Percentiles rank a stretch among this genome's conserved stretches.
These are phyloP conservation scores for Ophiostoma pallidulum DNA, from an alignment of 2,329 filamentous ascomycete genomes.

Conservation along the genomic window DNA sequence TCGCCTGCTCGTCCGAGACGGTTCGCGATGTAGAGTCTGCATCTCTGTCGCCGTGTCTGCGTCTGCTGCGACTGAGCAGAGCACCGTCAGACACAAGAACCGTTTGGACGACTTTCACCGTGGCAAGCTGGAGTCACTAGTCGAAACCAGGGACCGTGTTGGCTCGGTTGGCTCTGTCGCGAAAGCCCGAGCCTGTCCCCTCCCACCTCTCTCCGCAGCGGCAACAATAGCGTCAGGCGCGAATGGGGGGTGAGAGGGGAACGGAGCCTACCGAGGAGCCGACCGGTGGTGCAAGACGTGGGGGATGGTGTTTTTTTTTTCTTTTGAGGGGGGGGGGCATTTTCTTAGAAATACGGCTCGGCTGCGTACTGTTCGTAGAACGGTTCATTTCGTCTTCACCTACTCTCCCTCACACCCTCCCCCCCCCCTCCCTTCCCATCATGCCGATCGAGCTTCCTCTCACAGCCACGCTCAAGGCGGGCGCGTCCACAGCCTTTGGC, in stretches of 20 bases:
- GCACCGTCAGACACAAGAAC: too few relatives aligned
- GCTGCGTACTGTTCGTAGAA: neutral
- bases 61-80: too few relatives aligned
- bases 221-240: too few relatives aligned
- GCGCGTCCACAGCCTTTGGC: constrained; percentile 12
- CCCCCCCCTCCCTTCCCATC: neutral
- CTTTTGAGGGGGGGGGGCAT: neutral
- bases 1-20: too few relatives aligned
- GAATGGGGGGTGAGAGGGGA: too few relatives aligned
- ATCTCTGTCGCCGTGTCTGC: too few relatives aligned
- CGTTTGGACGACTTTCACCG: too few relatives aligned
- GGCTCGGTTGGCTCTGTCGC: constrained; percentile 11
- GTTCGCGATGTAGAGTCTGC: too few relatives aligned
- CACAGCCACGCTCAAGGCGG: neutral
- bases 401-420: neutral
- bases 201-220: too few relatives aligned
- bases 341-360: neutral
- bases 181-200: constrained; percentile 12
- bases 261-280: neutral
- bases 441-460: constrained; percentile 12
- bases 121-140: too few relatives aligned
- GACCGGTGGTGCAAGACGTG: constrained; percentile 4
- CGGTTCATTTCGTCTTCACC: neutral
- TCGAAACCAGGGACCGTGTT: too few relatives aligned
- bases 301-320: too few relatives aligned